A percentile compares a stretch with the other conserved stretches of the same genome.
These are phyloP conservation scores for Torulaspora gathmanii DNA, from an alignment of 805 yeast genomes.

Conservation along the genomic window DNA sequence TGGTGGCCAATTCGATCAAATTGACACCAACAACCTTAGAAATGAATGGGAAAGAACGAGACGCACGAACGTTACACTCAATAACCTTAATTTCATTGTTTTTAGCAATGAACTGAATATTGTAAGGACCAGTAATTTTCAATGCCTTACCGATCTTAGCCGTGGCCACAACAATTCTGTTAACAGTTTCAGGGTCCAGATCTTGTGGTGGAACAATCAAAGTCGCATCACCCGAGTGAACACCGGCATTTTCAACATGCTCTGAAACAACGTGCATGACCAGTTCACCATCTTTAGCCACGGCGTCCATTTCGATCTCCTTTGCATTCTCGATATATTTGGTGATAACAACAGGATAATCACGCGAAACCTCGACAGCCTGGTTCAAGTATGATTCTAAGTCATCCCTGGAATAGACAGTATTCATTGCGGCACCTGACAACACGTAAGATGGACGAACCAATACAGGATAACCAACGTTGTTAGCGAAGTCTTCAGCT, in stretches of 20 bases:
- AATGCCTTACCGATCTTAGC: conserved; percentile 94
- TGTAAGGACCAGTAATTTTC: conserved; percentile 95
- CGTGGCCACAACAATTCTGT: conserved; percentile 88
- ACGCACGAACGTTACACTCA: conserved; percentile 98
- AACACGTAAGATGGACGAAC: conserved; percentile 97
- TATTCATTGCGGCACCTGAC: conserved; percentile 99
- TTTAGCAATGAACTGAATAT: conserved; percentile 94
- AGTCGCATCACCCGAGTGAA: conserved; percentile 98
- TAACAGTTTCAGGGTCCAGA: conserved; percentile 83
- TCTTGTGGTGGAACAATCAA: conserved; percentile 96
- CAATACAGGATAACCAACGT: conserved; percentile 87
- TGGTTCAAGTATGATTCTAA: conserved; percentile 81
- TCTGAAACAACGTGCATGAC: conserved; percentile 97
- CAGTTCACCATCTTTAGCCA: conserved; percentile 89
- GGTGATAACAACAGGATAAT: conserved; percentile 95
- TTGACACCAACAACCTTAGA: conserved; percentile 96
- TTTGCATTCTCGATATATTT: conserved; percentile 95
- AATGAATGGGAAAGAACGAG: conserved; percentile 98
- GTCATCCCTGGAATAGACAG: conserved; percentile 86
- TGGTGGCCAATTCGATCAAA: conserved; percentile 94
- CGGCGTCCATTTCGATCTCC: conserved; percentile 99
- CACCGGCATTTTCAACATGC: conserved; percentile 99
- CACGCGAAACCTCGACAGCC: conserved; percentile 97
- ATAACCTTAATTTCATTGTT: conserved; percentile 95
- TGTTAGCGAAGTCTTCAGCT: conserved; percentile 88